These are phyloP conservation scores for Pseudogymnoascus sp. DNA, from an alignment of 2,329 filamentous ascomycete genomes.

Conservation along the genomic window DNA sequence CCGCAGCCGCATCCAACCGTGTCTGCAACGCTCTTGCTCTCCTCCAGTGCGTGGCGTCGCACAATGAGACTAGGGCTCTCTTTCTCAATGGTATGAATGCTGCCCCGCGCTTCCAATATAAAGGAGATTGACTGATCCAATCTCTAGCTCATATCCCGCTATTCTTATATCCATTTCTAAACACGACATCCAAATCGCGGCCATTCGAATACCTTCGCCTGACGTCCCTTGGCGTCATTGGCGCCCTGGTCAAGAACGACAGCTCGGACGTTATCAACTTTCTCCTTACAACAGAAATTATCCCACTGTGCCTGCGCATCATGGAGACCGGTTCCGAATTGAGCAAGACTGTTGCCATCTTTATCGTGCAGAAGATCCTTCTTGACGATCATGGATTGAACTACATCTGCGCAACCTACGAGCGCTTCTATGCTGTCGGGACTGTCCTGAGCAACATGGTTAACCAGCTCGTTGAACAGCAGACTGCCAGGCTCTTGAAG, in stretches of 20 bases:
- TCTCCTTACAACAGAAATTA: slow-evolving; percentile 95
- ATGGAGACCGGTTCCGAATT: slow-evolving; percentile 99
- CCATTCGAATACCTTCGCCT: slow-evolving; percentile 96
- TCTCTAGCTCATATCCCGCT: slow-evolving; percentile 86
- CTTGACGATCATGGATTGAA: slow-evolving; percentile 94
- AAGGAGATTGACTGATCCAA: not conserved
- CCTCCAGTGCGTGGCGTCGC: slow-evolving; percentile 92
- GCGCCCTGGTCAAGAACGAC: slow-evolving; percentile 96
- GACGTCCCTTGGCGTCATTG: slow-evolving; percentile 92
- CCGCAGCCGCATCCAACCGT: slow-evolving; percentile 91
- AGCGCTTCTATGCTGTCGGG: slow-evolving; percentile 95
- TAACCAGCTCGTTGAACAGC: slow-evolving; percentile 91
- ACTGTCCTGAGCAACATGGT: slow-evolving; percentile 99
- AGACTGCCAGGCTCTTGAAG: slow-evolving; percentile 91
- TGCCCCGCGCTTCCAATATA: not conserved
- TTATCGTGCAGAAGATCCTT: slow-evolving; percentile 98
- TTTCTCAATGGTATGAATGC: slow-evolving; percentile 74
- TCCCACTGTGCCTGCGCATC: slow-evolving; percentile 91
- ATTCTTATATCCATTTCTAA: slow-evolving; percentile 96
- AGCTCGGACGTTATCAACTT: slow-evolving; percentile 99
- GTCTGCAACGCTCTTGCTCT: slow-evolving; percentile 96
- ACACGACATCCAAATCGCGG: slow-evolving; percentile 95
- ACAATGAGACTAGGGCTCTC: slow-evolving; percentile 89
- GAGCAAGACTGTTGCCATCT: slow-evolving; percentile 98
- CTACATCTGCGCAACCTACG: slow-evolving; percentile 98